Percentiles rank a stretch among this genome's conserved stretches.
Evolutionary conservation across 495 filamentous ascomycete genomes (phyloP).

Genomic region (Penicillium roqueforti): DNA sequence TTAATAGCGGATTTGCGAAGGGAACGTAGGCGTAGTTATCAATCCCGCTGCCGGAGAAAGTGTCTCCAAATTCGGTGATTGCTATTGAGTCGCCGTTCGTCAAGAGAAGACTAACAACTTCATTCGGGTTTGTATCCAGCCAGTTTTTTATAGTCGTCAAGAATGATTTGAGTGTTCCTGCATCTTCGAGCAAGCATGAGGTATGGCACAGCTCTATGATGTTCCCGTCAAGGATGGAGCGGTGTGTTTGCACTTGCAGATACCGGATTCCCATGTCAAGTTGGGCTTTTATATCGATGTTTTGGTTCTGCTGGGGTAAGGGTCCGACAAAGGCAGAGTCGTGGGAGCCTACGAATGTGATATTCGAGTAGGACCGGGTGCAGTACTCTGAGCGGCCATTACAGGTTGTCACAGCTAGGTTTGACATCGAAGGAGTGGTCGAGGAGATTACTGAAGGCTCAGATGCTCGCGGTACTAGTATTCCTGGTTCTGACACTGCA

Average conservation of each 20-base stretch:
- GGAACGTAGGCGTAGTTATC: slow-evolving; percentile 56
- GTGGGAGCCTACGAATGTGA: slow-evolving; percentile 68
- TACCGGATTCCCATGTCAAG: slow-evolving; percentile 65
- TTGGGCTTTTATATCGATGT: slow-evolving; percentile 58
- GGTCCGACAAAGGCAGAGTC: slow-evolving; percentile 62
- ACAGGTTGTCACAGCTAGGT: slow-evolving; percentile 36
- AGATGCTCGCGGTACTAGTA: slow-evolving; percentile 2
- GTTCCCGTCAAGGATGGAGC: slow-evolving; percentile 32
- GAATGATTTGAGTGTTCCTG: slow-evolving; percentile 54
- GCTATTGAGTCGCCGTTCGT: slow-evolving; percentile 60
- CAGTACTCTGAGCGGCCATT: slow-evolving; percentile 66
- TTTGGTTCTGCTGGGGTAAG: slow-evolving; percentile 62
- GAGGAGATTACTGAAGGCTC: slow-evolving; percentile 1
- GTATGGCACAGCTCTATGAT: slow-evolving; percentile 63
- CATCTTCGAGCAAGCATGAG: slow-evolving; percentile 59
- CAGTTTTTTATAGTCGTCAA: slow-evolving; percentile 56
- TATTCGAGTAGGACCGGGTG: slow-evolving; percentile 55
- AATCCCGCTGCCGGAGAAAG: slow-evolving; percentile 53
- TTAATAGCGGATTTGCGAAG: slow-evolving; percentile 23
- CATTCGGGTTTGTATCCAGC: slow-evolving; percentile 61
- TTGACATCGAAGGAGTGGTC: slow-evolving; percentile 2
- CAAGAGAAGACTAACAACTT: slow-evolving; percentile 66
- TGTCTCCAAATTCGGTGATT: slow-evolving; percentile 46
- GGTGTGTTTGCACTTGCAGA: slow-evolving; percentile 66
- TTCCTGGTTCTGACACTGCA: neutral